A percentile compares a stretch with the other conserved stretches of the same genome.
Conservation (phyloP, 345 rosid species). For the Dipteronia dyeriana region DNA sequence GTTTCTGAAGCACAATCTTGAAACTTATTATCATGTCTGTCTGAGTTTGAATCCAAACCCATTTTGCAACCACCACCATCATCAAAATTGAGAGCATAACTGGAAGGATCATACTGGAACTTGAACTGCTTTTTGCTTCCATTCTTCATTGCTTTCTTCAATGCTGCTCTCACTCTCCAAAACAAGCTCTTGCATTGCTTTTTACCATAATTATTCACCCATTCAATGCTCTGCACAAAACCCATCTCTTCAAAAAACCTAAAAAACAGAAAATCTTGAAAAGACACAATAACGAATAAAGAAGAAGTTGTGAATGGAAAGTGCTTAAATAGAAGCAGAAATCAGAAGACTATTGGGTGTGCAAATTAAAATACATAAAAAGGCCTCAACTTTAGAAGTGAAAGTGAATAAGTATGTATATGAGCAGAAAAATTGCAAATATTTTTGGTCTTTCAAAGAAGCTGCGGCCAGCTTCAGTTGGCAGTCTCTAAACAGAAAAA, state of each 20-base stretch:
- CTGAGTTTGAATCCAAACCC: slow-evolving; percentile 19
- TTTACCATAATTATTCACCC: slow-evolving; percentile 38
- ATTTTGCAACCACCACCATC: slow-evolving; percentile 36
- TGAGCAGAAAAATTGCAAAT: slow-evolving; percentile 20
- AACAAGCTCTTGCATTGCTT: slow-evolving; percentile 48
- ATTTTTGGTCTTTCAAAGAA: slow-evolving; percentile 32
- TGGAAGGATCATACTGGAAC: slow-evolving; percentile 94
- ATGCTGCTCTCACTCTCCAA: slow-evolving; percentile 53
- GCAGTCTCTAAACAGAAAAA: slow-evolving; percentile 23
- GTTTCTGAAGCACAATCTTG: slow-evolving; percentile 22
- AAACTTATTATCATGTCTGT: slow-evolving; percentile 15
- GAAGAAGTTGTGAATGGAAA: background rate
- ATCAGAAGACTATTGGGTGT: background rate
- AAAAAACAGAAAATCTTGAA: background rate
- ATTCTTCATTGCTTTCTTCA: slow-evolving; percentile 46
- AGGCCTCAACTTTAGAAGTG: background rate
- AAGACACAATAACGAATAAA: background rate
- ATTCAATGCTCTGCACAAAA: slow-evolving; percentile 28
- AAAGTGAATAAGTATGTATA: background rate
- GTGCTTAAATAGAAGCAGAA: slow-evolving; percentile 11
- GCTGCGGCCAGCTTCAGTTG: slow-evolving; percentile 33
- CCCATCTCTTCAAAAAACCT: slow-evolving; percentile 3
- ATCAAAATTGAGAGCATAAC: slow-evolving; percentile 82
- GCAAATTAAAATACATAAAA: background rate
- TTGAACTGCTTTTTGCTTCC: slow-evolving; percentile 34